These are phyloP conservation scores for Saturnispora ahearnii DNA, from an alignment of 805 yeast species.

Conservation along the genomic window DNA sequence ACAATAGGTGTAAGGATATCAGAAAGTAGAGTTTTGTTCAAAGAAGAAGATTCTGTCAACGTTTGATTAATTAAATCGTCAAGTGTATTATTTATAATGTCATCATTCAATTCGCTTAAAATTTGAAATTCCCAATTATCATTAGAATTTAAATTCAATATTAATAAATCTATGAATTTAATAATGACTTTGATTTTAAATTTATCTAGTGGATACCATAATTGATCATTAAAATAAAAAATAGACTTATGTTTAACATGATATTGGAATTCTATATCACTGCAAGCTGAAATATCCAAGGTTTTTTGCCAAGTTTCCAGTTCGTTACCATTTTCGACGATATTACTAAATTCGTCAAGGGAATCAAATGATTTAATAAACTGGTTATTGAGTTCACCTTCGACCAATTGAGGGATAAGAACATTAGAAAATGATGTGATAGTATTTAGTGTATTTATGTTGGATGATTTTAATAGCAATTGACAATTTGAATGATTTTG, in stretches of 20 bases:
- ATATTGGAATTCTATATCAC: background rate
- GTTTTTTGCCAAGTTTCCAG: background rate
- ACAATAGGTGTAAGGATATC: background rate
- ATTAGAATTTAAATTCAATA: background rate
- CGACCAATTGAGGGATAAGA: conserved; percentile 7
- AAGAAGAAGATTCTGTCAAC: background rate
- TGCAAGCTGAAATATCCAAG: background rate
- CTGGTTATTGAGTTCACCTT: background rate
- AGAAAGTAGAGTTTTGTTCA: background rate
- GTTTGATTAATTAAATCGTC: background rate
- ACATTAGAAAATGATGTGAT: conserved; percentile 2
- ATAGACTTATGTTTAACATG: background rate
- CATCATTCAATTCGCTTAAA: background rate
- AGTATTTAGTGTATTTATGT: conserved; percentile 5
- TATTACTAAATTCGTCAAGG: background rate
- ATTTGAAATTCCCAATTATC: background rate
- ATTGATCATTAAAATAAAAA: background rate
- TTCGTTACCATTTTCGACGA: background rate
- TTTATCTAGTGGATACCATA: background rate
- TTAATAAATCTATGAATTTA: background rate
- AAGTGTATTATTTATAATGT: background rate
- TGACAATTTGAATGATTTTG: conserved; percentile 84
- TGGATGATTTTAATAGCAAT: conserved; percentile 33
- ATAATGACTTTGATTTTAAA: background rate
- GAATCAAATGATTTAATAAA: background rate